These are phyloP conservation scores for Detonula confervacea DNA, from an alignment of 352 stramenopile species.

Conservation along the genomic window DNA sequence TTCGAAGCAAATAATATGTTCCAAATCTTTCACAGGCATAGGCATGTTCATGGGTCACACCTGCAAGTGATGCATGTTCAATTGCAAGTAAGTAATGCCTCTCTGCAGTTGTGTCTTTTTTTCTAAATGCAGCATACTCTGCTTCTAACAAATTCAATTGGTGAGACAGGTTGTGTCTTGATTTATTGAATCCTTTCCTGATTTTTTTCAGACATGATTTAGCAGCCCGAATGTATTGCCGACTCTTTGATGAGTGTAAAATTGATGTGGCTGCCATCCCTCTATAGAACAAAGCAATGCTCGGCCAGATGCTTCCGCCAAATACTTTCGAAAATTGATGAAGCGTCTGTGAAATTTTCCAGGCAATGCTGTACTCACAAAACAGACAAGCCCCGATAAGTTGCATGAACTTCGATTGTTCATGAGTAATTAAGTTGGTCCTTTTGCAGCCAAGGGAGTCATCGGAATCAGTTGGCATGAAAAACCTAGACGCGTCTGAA, in stretches of 20 bases:
- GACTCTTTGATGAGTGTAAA: not conserved
- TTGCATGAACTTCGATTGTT: conserved; percentile 2
- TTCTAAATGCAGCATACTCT: conserved; percentile 3
- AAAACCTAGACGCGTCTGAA: not conserved
- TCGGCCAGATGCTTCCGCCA: not conserved
- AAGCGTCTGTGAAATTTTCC: not conserved
- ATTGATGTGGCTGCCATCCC: conserved; percentile 22
- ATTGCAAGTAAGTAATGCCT: conserved; percentile 3
- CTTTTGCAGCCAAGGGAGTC: not conserved
- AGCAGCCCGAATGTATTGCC: not conserved
- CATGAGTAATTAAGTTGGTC: not conserved
- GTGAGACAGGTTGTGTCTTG: conserved; percentile 7
- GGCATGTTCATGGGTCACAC: conserved; percentile 11
- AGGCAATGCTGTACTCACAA: conserved; percentile 15
- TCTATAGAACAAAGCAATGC: conserved; percentile 12
- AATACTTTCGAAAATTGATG: not conserved
- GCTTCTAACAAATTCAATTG: conserved; percentile 10
- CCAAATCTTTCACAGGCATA: conserved; percentile 23
- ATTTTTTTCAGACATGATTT: conserved; percentile 8
- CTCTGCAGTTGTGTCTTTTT: conserved; percentile 9
- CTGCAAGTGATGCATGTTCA: conserved; percentile 4
- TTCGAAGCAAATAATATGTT: not conserved
- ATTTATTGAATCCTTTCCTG: conserved; percentile 9
- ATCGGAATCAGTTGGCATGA: not conserved
- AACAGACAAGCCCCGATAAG: conserved; percentile 8